Evolutionary conservation across 1,284 basidiomycete genomes (phyloP), one percentile per base, ranked within the genome.

Genomic region (Pascua guehoae): DNA sequence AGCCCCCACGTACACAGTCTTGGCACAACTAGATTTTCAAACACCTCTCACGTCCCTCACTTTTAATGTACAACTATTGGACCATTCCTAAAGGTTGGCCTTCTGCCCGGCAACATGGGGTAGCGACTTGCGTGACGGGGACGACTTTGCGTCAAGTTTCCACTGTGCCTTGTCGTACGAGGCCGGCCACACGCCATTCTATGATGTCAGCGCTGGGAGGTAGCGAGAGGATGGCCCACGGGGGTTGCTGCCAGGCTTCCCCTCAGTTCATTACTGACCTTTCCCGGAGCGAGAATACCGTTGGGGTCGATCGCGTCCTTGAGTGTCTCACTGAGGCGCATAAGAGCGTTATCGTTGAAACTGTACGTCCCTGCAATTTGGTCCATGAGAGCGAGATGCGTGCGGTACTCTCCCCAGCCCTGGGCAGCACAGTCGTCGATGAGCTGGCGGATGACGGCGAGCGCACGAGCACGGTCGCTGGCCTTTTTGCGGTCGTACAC

Each of bases 271-370:
- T 8, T 12, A 40, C 49, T 2, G 18, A n/a, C 16, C 51, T 56
- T 57, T 15, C 70, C 70, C 1, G 70, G 70, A n/a, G 61, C 52
- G 4, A 70, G 55, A 45, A 72, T 68, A 8, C 70, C 69, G 43
- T 68, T 66, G 5, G 69, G 70, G 50, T 71, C 70, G 9, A 72
- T 55, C 1, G 69, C 46, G 53, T 72, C 66, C 65, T 69, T 71
- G 58, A 71, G 54, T 40, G 53, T 57, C 56, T 68, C 61, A 51
- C 58, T 64, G 12, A 71, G 57, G 11, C 51, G 46, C 47, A 57
- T 60, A 43, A 71, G 56, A 3, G 69, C 70, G 16, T 62, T 52
- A 50, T 67, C 47, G 62, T 67, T 61, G 56, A 61, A 60, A 51
- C 51, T 59, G 56, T 64, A 64, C 14, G 62, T 62, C 8, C 54